Conservation (phyloP, 116 monocot genomes). For the Iris pallida region DNA sequence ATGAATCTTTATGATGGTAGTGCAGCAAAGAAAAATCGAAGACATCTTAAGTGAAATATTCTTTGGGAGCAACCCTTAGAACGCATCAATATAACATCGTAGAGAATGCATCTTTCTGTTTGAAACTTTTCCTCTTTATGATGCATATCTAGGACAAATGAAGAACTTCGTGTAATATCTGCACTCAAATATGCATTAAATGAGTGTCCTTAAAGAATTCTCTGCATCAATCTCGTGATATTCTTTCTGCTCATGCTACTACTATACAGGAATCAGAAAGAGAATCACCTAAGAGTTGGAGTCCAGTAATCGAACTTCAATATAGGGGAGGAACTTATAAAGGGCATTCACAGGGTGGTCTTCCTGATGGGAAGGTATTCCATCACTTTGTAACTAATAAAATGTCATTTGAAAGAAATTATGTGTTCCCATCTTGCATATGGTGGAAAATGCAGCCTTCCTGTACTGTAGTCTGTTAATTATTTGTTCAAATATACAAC, state of each 20-base stretch:
- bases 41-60: too few relatives aligned
- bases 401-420: not conserved
- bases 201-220: too few relatives aligned
- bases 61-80: too few relatives aligned
- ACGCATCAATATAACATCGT: too few relatives aligned
- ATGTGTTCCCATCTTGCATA: not conserved
- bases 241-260: not conserved
- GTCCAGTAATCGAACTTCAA: conserved; percentile 60
- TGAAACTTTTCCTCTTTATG: too few relatives aligned
- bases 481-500: not conserved
- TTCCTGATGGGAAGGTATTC: conserved; percentile 98
- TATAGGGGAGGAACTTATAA: conserved; percentile 79
- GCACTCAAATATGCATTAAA: too few relatives aligned
- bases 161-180: too few relatives aligned
- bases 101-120: too few relatives aligned
- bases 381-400: not conserved
- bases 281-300: conserved; percentile 68
- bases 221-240: too few relatives aligned
- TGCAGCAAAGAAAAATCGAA: too few relatives aligned
- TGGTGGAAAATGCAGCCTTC: not conserved
- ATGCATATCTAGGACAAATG: too few relatives aligned
- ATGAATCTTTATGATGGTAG: too few relatives aligned
- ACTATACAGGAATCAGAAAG: conserved; percentile 81
- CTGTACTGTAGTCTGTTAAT: not conserved
- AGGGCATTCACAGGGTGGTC: conserved; percentile 83